Percentiles rank a stretch among this genome's conserved stretches.
Evolutionary conservation across 2,329 filamentous ascomycete genomes (phyloP).

Genomic region (Cordyceps cicadae): DNA sequence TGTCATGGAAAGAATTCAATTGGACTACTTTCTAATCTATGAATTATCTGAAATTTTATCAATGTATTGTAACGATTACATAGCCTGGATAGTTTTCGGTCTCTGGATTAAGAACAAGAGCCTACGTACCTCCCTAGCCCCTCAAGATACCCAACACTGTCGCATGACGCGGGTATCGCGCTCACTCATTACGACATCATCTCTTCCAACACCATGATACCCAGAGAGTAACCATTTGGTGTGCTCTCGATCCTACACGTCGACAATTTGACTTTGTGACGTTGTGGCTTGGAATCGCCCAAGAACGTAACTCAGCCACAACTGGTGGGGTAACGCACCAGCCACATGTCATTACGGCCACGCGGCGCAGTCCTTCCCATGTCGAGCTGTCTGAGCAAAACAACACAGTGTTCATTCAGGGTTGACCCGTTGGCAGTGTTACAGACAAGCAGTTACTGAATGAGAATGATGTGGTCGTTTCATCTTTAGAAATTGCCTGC

Average conservation of each 20-base stretch:
- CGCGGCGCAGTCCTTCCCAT: not conserved
- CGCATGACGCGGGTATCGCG: not conserved
- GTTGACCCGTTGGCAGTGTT: too few relatives aligned
- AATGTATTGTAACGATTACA: too few relatives aligned
- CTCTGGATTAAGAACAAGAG: conserved; percentile 10
- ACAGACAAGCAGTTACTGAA: too few relatives aligned
- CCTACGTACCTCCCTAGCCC: not conserved
- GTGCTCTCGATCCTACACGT: not conserved
- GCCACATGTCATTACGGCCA: not conserved
- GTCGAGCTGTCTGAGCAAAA: too few relatives aligned
- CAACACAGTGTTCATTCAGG: too few relatives aligned
- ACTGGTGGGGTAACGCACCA: not conserved
- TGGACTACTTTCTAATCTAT: too few relatives aligned
- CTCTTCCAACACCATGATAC: not conserved
- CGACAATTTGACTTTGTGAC: not conserved
- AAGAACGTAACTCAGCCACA: not conserved
- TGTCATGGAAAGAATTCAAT: too few relatives aligned
- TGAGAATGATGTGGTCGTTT: too few relatives aligned
- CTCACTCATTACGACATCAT: not conserved
- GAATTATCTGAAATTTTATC: too few relatives aligned
- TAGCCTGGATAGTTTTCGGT: not conserved
- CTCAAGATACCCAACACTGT: not conserved
- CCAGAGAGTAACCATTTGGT: not conserved
- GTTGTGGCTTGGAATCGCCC: too few relatives aligned
- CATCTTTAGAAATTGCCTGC: too few relatives aligned